Evolutionary conservation across 306 rosid genomes (phyloP), one percentile per base, ranked within the genome.

Genomic region (Prinsepia uniflora): DNA sequence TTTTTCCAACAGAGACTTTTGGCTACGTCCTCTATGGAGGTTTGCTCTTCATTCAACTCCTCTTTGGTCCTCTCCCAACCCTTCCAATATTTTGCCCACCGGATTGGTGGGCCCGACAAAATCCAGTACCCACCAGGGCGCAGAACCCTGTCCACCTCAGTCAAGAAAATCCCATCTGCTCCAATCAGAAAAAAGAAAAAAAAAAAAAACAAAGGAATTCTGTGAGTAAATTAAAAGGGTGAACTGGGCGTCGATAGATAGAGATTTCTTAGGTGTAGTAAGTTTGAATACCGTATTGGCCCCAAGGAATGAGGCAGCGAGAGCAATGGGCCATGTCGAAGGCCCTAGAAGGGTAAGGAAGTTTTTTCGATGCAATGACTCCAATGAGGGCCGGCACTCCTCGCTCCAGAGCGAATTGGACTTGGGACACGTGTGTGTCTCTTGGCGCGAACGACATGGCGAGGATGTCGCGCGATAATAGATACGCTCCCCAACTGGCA

Each of bases 401-500:
- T 81, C 92, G 39, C 63, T 90, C 96, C 13, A 90, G 87, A 10
- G 92, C 96, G 48, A 90, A 86, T 15, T 90, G 96, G 55, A 90
- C 96, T 71, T 90, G 95, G 3, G 84, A 94, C 42, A 86, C 95
- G 45, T 90, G 96, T 1, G 96, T 83, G 67, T 86, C 95, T 41
- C 96, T 86, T 10, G 92, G 95, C n/a, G 87, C 90, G 17, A 90
- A 80, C 18, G 95, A 90, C 46, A 90, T 39, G 67, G 95, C 57
- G 72, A 88, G 2, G 45, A 88, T 84, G 75, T 81, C 73, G 54
- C 89, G 83, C 3, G 88, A 83, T 57, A 88, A 64, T 54, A 86
- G 90, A 74, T 88, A 88, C 0, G 95, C 96, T 70, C 95, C 96
- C 96, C 92, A 90, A 71, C 95, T 88, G 8, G 96, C 96, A n/a